Evolutionary conservation across 805 yeast species (phyloP).

Genomic region (Metahyphopichia silvanorum): DNA sequence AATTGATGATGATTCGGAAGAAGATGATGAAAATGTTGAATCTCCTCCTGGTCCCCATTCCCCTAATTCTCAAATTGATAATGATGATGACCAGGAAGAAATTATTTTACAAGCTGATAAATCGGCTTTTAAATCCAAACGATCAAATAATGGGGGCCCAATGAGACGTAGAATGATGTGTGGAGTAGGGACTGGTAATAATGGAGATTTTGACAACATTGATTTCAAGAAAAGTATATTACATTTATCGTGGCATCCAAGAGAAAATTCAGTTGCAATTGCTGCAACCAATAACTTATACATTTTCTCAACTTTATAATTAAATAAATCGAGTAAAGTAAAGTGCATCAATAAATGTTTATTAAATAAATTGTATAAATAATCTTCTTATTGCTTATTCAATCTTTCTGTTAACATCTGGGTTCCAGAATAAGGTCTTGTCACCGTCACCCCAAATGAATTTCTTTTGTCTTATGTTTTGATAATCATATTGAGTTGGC

Average conservation of each 20-base stretch:
- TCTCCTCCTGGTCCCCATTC: constrained; percentile 30
- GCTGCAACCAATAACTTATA: constrained; percentile 96
- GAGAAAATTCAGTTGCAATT: constrained; percentile 92
- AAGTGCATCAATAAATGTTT: not conserved
- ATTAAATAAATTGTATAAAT: not conserved
- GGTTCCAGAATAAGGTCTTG: constrained; percentile 95
- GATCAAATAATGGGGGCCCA: constrained; percentile 39
- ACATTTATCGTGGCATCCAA: constrained; percentile 98
- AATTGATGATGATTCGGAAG: constrained; percentile 38
- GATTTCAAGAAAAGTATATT: constrained; percentile 93
- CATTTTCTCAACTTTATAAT: constrained; percentile 71
- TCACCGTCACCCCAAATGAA: constrained; percentile 99
- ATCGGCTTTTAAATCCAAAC: constrained; percentile 86
- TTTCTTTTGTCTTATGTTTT: constrained; percentile 81
- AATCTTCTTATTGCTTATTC: constrained; percentile 20
- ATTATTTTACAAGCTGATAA: constrained; percentile 96
- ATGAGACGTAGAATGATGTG: constrained; percentile 50
- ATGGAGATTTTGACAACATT: constrained; percentile 73
- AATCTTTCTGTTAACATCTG: constrained; percentile 84
- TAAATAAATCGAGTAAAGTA: not conserved
- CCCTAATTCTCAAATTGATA: constrained; percentile 27
- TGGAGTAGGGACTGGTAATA: constrained; percentile 42
- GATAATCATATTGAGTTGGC: constrained; percentile 89
- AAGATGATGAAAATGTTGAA: constrained; percentile 21
- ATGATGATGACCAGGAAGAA: constrained; percentile 45